phyloP scores from a whole-genome alignment of 2,329 filamentous ascomycete species.

The Phoma sp. region DNA sequence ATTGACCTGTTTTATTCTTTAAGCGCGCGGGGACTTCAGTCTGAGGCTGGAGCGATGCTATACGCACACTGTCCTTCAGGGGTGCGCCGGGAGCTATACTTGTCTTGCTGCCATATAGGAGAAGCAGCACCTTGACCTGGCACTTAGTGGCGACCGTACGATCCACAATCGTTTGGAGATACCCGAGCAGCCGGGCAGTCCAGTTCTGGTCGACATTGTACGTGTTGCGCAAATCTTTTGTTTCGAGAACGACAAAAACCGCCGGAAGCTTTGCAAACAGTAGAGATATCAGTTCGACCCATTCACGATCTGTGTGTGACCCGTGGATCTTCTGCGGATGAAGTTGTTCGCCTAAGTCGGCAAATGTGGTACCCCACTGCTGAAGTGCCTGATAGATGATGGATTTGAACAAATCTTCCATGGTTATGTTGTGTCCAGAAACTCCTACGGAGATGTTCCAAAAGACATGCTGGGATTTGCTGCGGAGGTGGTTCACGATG shows the following conservation, averaged over 20 bases:
- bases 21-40: neutral
- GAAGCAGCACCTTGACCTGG: neutral
- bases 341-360: conserved; percentile 14
- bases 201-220: conserved; percentile 8
- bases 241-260: conserved; percentile 15
- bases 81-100: neutral
- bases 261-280: conserved; percentile 14
- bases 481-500: conserved; percentile 6
- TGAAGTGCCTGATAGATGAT: conserved; percentile 10
- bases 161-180: neutral
- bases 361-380: neutral
- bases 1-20: neutral
- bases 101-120: neutral
- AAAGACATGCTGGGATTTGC: conserved; percentile 3
- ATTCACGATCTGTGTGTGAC: conserved; percentile 17
- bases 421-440: neutral
- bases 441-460: conserved; percentile 9
- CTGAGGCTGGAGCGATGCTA: neutral
- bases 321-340: conserved; percentile 4
- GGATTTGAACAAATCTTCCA: conserved; percentile 4
- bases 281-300: conserved; percentile 14
- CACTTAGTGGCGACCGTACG: neutral
- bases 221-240: conserved; percentile 1
- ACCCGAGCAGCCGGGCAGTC: neutral
- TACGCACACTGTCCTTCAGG: too few relatives aligned